Percentiles rank a stretch among this genome's conserved stretches.
Conservation (phyloP, 2,329 filamentous ascomycete species). For the Teratosphaeria pseudoeucalypti region DNA sequence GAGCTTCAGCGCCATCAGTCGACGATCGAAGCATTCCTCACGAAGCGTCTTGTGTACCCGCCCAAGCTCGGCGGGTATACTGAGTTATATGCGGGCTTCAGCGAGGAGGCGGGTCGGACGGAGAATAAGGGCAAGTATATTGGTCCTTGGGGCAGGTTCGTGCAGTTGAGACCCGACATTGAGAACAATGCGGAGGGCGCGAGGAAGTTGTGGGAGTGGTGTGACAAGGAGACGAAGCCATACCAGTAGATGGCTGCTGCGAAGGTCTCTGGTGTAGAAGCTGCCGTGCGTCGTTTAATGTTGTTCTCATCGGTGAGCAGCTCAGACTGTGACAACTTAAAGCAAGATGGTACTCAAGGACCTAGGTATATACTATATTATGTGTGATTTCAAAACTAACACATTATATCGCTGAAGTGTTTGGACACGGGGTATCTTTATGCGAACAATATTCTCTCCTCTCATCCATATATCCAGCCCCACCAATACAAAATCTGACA, state of each 20-base stretch:
- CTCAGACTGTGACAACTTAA: too few relatives aligned
- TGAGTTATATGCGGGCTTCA: slow-evolving; percentile 23
- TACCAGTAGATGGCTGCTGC: neutral
- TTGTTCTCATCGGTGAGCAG: too few relatives aligned
- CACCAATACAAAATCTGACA: neutral
- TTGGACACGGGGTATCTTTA: neutral
- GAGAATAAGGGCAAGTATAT: slow-evolving; percentile 21
- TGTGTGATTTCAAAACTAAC: neutral
- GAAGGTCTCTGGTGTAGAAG: neutral
- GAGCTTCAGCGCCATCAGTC: slow-evolving; percentile 20
- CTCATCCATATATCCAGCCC: neutral
- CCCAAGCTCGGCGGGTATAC: slow-evolving; percentile 23
- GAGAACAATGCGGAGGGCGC: slow-evolving; percentile 21
- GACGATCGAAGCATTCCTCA: slow-evolving; percentile 3
- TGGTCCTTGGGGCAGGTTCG: slow-evolving; percentile 26
- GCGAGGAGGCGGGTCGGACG: slow-evolving; percentile 12
- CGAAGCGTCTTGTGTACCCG: slow-evolving; percentile 12
- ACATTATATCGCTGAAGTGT: neutral
- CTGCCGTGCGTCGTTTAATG: too few relatives aligned
- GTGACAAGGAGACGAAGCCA: slow-evolving; percentile 25
- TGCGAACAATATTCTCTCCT: neutral
- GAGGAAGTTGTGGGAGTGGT: slow-evolving; percentile 32
- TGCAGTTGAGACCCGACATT: slow-evolving; percentile 19
- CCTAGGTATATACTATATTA: too few relatives aligned
- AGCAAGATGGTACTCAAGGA: too few relatives aligned